These are phyloP conservation scores for Calocera cornea DNA, from an alignment of 768 basidiomycete genomes.

Conservation along the genomic window DNA sequence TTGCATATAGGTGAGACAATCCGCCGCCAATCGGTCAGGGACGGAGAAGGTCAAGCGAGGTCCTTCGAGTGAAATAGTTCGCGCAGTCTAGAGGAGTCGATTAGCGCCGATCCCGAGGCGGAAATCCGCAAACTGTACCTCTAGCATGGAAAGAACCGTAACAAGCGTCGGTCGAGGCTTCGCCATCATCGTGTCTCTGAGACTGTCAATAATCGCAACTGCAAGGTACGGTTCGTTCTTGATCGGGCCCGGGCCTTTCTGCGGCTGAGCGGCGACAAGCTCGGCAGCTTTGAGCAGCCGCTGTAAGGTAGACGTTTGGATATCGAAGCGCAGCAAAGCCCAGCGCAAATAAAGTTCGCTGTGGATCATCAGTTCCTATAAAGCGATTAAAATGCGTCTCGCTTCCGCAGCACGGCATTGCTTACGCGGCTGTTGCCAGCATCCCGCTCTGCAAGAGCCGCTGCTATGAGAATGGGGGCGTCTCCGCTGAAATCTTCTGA, in stretches of 20 bases:
- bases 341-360: slow-evolving; percentile 49
- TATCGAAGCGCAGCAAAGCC: slow-evolving; percentile 35
- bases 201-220: slow-evolving; percentile 1
- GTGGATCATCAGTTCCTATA: slow-evolving; percentile 44
- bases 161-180: neutral
- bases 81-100: neutral
- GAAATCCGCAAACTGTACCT: neutral
- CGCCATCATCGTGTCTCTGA: slow-evolving; percentile 6
- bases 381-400: slow-evolving; percentile 1
- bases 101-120: neutral
- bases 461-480: slow-evolving; percentile 38
- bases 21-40: neutral
- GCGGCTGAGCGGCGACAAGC: slow-evolving; percentile 23
- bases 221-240: slow-evolving; percentile 5
- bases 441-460: slow-evolving; percentile 46
- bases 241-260: slow-evolving; percentile 28
- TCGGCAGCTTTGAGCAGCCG: slow-evolving; percentile 31
- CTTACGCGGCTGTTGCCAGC: slow-evolving; percentile 41
- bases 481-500: slow-evolving; percentile 40
- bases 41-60: neutral
- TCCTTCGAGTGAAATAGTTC: neutral
- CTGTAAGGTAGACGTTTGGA: slow-evolving; percentile 33
- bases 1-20: neutral
- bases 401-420: slow-evolving; percentile 11
- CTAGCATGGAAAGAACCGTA: slow-evolving; percentile 6